Evolutionary conservation across 257 asterid species (phyloP), one percentile per base, ranked within the genome.

Genomic region (Scutellaria baicalensis): DNA sequence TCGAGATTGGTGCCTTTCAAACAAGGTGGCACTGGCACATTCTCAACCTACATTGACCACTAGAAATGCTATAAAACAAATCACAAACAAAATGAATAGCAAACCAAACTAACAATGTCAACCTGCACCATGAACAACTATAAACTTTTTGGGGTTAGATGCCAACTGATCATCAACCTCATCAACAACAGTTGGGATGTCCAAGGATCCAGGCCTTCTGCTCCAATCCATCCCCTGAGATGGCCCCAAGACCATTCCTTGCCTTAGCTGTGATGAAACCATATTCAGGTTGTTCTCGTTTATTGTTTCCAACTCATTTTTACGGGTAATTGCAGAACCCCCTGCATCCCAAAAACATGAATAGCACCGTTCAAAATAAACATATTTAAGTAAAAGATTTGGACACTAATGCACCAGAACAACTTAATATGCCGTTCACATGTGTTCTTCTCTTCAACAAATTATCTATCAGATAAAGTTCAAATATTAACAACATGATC

Each of bases 101-200:
- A 48, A 75, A 74, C 16, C 62, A 57, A 69, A 70, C 48, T 23
- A 66, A 59, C 18, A 51, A 47, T 61, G 77, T 40, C 79, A 69
- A 93, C 99, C 99, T 87, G 99, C 97, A 52, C 99, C 99, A 40
- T 93, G 99, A 77, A 91, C 97, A 70, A 91, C 88, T 31, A 93
- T 64, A 65, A 86, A 85, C 69, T 76, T 83, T 72, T 83, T 82
- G 58, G 86, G 72, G 47, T 82, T 84, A 5, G 66, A 52, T 79
- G 60, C 77, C 59, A 66, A 65, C 62, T 81, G 74, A 69, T 86
- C 93, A 50, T 76, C 52, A 38, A 66, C 66, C 31, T 80, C 83
- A 66, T 82, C 84, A 68, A 54, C 65, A 16, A 73, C 68, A 23
- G 61, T 47, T 8, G 85, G 89, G 31, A 71, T 62, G 58, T 86